Evolutionary conservation across 2,329 filamentous ascomycete species (phyloP), one percentile per base, ranked within the genome.

Genomic region (Hypoxylon sp.): DNA sequence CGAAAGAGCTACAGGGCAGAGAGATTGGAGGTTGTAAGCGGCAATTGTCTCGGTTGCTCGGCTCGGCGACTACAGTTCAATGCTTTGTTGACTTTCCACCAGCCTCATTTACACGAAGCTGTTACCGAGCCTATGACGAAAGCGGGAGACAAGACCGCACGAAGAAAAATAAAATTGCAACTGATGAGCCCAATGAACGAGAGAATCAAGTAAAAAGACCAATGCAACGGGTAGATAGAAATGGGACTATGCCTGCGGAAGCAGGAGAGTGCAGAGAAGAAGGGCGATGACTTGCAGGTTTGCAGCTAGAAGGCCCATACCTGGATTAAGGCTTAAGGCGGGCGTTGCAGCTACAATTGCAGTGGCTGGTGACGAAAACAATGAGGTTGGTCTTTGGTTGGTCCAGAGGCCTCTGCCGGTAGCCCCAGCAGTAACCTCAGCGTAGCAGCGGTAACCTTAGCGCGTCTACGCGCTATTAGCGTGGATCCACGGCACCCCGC

Each of bases 321-420:
- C 64, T 50, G 50, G 62, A n/a, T n/a, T n/a, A n/a, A n/a, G n/a
- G n/a, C n/a, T 63, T 63, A 55, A 62, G 51, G 64, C 59, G 60
- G 67, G 54, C 50, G 46, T 46, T 43, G 55, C 44, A 30, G 34
- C 41, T 50, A 51, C 54, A 67, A 66, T 66, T 56, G 58, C 20
- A 67, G 68, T 69, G 68, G 68, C 68, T 69, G 68, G 68, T 68
- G 68, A 69, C 58, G 65, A 65, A 68, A 69, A 69, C 52, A 67
- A 65, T 67, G 67, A 69, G 67, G 67, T 69, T 69, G 67, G 67
- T 54, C 15, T 62, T 39, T 69, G 64, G 60, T 67, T 64, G 64
- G 64, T 55, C 60, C 20, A 56, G 54, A 55, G n/a, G 30, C 26
- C 60, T 43, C 22, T 47, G 52, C 30, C 26, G 8, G 49, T 52